Conservation (phyloP, 805 yeast genomes). For the Candida nitratophila region DNA sequence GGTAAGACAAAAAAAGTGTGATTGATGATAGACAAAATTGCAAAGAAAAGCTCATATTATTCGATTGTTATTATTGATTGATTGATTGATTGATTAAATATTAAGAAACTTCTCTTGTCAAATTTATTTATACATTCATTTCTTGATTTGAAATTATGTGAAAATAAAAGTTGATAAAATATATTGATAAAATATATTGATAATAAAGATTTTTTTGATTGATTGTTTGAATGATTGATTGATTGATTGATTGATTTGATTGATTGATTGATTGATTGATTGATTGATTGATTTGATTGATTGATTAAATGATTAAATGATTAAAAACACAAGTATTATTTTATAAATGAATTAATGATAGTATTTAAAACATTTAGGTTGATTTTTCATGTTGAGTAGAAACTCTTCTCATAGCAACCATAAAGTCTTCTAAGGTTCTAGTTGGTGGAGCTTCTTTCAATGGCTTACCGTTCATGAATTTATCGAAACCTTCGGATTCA, state of each 20-base stretch:
- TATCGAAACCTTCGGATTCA: slow-evolving; percentile 70
- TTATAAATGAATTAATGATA: background rate
- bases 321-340: background rate
- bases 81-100: background rate
- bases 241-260: background rate
- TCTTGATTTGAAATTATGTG: too few relatives aligned
- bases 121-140: background rate
- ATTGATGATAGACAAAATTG: background rate
- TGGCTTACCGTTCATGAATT: slow-evolving; percentile 78
- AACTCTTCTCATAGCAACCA: slow-evolving; percentile 82
- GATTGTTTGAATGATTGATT: slow-evolving; percentile 1
- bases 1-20: background rate
- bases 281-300: background rate
- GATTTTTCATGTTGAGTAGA: slow-evolving; percentile 86
- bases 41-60: background rate
- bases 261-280: slow-evolving; percentile 1
- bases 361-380: slow-evolving; percentile 31
- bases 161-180: too few relatives aligned
- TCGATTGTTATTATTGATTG: background rate
- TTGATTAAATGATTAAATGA: background rate
- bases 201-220: too few relatives aligned
- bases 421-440: slow-evolving; percentile 78
- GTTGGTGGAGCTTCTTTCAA: slow-evolving; percentile 47
- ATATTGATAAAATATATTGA: too few relatives aligned
- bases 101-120: background rate